Percentiles rank a stretch among this genome's conserved stretches.
These are phyloP conservation scores for Suillus americanus DNA, from an alignment of 768 basidiomycete genomes.

Conservation along the genomic window DNA sequence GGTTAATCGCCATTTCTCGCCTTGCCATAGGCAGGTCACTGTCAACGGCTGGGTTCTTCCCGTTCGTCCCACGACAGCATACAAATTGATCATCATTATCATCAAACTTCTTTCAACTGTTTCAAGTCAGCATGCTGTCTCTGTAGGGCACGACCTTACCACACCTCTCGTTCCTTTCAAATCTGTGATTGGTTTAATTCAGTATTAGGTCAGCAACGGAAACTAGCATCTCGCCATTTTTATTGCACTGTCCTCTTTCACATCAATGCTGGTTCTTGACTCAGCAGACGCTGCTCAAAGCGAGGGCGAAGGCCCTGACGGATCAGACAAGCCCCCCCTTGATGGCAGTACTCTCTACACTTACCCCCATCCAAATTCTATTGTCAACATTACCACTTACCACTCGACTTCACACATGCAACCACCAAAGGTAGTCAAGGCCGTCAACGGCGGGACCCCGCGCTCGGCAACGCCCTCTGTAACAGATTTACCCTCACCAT, in stretches of 20 bases:
- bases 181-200: conserved; percentile 12
- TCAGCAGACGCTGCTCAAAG: conserved; percentile 51
- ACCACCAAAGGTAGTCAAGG: conserved; percentile 18
- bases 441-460: conserved; percentile 19
- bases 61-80: conserved; percentile 10
- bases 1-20: conserved; percentile 25
- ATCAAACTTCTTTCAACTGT: conserved; percentile 20
- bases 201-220: conserved; percentile 3
- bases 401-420: conserved; percentile 18
- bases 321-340: conserved; percentile 61
- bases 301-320: conserved; percentile 57
- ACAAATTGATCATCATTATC: conserved; percentile 3
- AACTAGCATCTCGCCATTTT: conserved; percentile 11
- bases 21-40: conserved; percentile 12
- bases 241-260: conserved; percentile 17
- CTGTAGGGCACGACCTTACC: conserved; percentile 29
- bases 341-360: conserved; percentile 20
- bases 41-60: conserved; percentile 8
- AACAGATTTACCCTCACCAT: conserved; percentile 50
- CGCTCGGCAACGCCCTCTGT: conserved; percentile 37
- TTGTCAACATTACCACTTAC: conserved; percentile 13
- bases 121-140: conserved; percentile 35
- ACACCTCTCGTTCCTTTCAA: neutral
- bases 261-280: conserved; percentile 43
- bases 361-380: conserved; percentile 13